A percentile compares a stretch with the other conserved stretches of the same genome.
phyloP scores from a whole-genome alignment of 169 alveolate genomes.

The Blepharisma undulans region DNA sequence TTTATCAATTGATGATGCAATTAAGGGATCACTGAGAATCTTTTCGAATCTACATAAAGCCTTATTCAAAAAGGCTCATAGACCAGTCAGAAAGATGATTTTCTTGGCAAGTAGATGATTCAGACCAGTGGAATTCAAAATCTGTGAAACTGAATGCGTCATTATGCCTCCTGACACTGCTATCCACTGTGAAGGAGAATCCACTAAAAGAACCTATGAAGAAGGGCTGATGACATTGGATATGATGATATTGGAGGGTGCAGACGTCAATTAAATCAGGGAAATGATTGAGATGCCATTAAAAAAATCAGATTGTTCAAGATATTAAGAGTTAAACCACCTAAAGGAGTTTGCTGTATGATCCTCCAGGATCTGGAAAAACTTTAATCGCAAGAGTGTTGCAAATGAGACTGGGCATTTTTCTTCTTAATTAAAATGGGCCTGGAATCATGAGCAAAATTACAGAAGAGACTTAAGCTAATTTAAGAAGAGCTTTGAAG shows the following conservation, averaged over 20 bases:
- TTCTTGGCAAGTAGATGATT: constrained; percentile 99
- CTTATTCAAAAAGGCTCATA: constrained; percentile 98
- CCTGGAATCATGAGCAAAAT: constrained; percentile 98
- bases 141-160: constrained; percentile 99
- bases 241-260: constrained; percentile 99
- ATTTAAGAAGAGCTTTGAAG: constrained; percentile 97
- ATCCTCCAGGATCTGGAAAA: constrained; percentile 99
- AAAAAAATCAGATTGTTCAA: constrained; percentile 97
- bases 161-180: constrained; percentile 99
- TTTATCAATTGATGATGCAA: constrained; percentile 98
- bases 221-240: constrained; percentile 98
- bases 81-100: constrained; percentile 99
- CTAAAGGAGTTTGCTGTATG: constrained; percentile 98
- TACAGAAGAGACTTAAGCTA: constrained; percentile 99
- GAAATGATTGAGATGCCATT: constrained; percentile 64
- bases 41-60: constrained; percentile 97
- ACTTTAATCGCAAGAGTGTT: constrained; percentile 99
- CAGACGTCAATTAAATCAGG: constrained; percentile 96
- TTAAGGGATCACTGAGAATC: constrained; percentile 98
- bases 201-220: constrained; percentile 99
- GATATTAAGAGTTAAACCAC: constrained; percentile 99
- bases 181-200: constrained; percentile 96
- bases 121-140: constrained; percentile 99
- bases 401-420: constrained; percentile 98
- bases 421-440: constrained; percentile 95